Base-by-base conservation (phyloP, 2,329 filamentous ascomycete genomes). In the Trichoderma sp. region DNA sequence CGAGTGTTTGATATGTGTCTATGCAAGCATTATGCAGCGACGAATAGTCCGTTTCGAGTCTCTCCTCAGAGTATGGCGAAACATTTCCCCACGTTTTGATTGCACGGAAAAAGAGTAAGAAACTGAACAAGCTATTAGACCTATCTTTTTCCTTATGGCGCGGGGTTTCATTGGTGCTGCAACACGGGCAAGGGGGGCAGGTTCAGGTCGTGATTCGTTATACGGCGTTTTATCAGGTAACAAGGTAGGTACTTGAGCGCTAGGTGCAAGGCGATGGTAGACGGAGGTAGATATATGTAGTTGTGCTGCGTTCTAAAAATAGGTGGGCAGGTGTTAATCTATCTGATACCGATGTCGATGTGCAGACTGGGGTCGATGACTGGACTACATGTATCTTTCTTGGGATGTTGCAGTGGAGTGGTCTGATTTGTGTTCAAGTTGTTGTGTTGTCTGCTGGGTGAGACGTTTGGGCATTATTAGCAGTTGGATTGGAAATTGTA, bases 81-180 rank as follows among this genome's bases (percentile, higher is more conserved):
- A 28, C 5, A 11, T 63, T 34, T 14, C 49, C n/a, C 34, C n/a
- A 34, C 49, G 34, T 3, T 65, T 26, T 65, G 51, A 65, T 65
- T 55, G 61, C 49, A 65, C 51, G 61, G 21, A 56, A 55, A 34
- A 11, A 7, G 8, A 13, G 8, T 32, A 32, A 32, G 8, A 32
- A 64, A 34, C 46, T 28, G n/a, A 59, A 26, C 26, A 30, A 16
- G 52, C 16, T 16, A 56, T 6, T 2, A 32, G 8, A 32, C 32
- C 34, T 34, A 30, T 46, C 46, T 24, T 32, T n/a, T 10, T 1
- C 39, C 39, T n/a, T 43, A 16, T 26, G 10, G 46, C 61, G 43
- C 13, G 63, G 37, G 54, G 61, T 18, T 66, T 18, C 16, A 66
- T 66, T 66, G 63, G 63, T 58, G 37, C 26, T 24, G 26, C 28